phyloP scores from a whole-genome alignment of 208 protist genomes.

The Borovskyia barvae region DNA sequence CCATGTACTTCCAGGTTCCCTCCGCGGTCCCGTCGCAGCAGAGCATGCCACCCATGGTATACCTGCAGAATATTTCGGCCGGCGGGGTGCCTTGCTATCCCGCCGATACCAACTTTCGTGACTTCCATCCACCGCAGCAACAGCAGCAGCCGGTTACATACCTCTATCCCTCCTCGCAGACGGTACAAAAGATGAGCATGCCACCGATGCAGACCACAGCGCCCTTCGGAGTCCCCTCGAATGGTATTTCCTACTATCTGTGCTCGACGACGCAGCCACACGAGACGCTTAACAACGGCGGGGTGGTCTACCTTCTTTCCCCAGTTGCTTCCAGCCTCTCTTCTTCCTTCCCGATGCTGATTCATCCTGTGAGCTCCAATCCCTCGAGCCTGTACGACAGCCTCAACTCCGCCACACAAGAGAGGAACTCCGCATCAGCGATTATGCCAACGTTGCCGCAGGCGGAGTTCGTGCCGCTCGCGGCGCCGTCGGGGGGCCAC shows the following conservation, averaged over 20 bases:
- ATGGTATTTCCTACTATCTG: constrained; percentile 3
- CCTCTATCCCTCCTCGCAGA: neutral
- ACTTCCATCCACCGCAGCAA: neutral
- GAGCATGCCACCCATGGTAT: constrained; percentile 20
- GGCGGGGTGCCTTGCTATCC: constrained; percentile 10
- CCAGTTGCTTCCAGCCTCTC: neutral
- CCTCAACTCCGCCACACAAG: neutral
- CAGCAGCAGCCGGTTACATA: constrained; percentile 10
- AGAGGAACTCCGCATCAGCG: constrained; percentile 1
- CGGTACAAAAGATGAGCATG: neutral
- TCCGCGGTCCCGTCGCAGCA: neutral
- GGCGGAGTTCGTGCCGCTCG: neutral
- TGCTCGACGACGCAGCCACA: constrained; percentile 1
- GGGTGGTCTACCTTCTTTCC: constrained; percentile 18
- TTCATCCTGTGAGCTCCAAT: constrained; percentile 10
- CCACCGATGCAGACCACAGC: constrained; percentile 2
- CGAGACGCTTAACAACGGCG: constrained; percentile 6
- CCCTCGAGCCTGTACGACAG: neutral
- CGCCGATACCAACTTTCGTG: too few species aligned
- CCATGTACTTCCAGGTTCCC: neutral
- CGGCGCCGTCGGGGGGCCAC: neutral
- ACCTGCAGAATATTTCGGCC: constrained; percentile 6
- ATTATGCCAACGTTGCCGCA: neutral
- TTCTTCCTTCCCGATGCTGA: constrained; percentile 6
- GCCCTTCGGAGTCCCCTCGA: neutral